Evolutionary conservation across 2,329 filamentous ascomycete genomes (phyloP).

Genomic region (Sporothrix dimorphospora): DNA sequence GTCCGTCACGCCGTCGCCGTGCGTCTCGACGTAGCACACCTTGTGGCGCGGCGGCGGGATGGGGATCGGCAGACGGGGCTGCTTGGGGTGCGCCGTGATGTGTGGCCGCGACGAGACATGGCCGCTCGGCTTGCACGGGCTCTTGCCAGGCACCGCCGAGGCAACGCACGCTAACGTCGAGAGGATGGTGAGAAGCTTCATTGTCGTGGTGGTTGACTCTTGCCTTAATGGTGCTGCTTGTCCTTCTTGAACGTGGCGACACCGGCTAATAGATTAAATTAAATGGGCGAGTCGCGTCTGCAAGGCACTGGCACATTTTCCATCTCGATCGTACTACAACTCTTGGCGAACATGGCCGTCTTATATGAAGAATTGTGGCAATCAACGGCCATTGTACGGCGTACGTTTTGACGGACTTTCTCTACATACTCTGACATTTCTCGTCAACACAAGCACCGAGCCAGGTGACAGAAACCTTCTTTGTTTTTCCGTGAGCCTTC

Average conservation of each 20-base stretch:
- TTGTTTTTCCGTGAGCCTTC: constrained; percentile 16
- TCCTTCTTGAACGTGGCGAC: background rate
- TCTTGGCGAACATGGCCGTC: background rate
- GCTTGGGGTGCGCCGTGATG: constrained; percentile 34
- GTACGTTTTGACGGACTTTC: constrained; percentile 8
- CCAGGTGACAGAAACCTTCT: background rate
- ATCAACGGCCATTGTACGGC: background rate
- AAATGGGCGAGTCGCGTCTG: background rate
- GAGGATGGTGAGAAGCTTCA: constrained; percentile 8
- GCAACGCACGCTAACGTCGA: background rate
- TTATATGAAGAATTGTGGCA: background rate
- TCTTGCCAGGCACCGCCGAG: constrained; percentile 22
- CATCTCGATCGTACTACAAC: background rate
- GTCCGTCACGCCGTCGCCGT: constrained; percentile 45
- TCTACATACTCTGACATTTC: background rate
- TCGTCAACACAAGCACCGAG: constrained; percentile 1
- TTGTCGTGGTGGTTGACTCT: background rate
- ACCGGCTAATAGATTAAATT: constrained; percentile 5
- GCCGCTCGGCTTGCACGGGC: constrained; percentile 9
- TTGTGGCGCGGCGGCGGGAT: constrained; percentile 43
- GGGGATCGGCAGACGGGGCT: constrained; percentile 38
- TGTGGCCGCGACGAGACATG: constrained; percentile 33
- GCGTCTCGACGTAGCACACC: constrained; percentile 60
- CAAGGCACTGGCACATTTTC: background rate
- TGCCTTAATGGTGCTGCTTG: too few species aligned